A percentile compares a stretch with the other conserved stretches of the same genome.
Conservation (phyloP, 1,284 basidiomycete genomes). For the Amylostereum chailletii region DNA sequence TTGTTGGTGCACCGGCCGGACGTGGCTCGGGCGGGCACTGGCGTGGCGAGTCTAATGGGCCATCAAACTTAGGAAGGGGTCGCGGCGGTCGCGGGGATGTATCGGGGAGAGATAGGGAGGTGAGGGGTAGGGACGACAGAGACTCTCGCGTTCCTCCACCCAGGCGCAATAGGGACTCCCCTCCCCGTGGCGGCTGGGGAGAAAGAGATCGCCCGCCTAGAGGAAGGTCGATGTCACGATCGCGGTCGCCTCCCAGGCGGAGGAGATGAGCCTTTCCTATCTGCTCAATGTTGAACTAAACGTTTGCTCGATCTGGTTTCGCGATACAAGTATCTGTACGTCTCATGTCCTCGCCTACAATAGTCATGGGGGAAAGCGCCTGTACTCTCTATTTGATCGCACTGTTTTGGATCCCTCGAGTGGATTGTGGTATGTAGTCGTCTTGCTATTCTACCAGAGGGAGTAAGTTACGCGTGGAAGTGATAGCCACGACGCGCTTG, state of each 20-base stretch:
- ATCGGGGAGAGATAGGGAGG: conserved; percentile 15
- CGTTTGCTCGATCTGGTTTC: too few species aligned
- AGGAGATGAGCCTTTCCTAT: conserved; percentile 5
- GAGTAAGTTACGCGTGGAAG: too few species aligned
- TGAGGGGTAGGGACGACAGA: conserved; percentile 23
- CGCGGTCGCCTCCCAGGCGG: conserved; percentile 20
- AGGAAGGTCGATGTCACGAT: conserved; percentile 30
- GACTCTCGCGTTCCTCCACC: conserved; percentile 24
- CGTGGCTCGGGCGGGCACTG: conserved; percentile 55
- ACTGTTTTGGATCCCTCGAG: too few species aligned
- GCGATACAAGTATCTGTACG: too few species aligned
- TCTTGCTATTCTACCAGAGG: too few species aligned
- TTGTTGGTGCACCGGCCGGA: conserved; percentile 21
- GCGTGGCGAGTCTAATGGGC: conserved; percentile 50
- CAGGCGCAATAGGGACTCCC: conserved; percentile 29
- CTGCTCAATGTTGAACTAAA: too few species aligned
- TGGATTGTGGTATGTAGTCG: too few species aligned
- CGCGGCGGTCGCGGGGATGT: conserved; percentile 34
- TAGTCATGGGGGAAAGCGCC: too few species aligned
- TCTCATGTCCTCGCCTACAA: too few species aligned
- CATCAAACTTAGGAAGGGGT: conserved; percentile 28
- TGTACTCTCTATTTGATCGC: too few species aligned
- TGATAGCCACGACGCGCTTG: too few species aligned
- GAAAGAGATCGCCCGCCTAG: conserved; percentile 26
- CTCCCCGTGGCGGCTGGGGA: conserved; percentile 29